These are phyloP conservation scores for Syncephalastrum contaminatum DNA, from an alignment of 371 early-diverging fungal species.

Conservation along the genomic window DNA sequence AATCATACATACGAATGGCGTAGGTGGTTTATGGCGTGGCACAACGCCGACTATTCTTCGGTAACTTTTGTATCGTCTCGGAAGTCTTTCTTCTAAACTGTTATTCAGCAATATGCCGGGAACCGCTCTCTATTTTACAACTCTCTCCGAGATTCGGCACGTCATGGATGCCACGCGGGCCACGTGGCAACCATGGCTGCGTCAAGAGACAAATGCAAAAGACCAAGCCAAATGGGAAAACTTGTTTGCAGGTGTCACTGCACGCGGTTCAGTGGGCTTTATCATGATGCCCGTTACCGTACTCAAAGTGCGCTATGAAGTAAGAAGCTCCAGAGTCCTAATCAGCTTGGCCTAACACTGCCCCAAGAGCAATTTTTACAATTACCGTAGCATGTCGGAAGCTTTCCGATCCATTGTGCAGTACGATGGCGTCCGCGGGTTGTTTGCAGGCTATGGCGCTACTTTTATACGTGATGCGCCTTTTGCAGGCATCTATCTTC, in stretches of 20 bases:
- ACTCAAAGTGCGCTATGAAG: constrained; percentile 92
- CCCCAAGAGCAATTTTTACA: constrained; percentile 77
- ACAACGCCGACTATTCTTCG: constrained; percentile 81
- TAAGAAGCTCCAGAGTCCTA: constrained; percentile 22
- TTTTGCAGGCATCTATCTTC: constrained; percentile 92
- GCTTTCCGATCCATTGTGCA: constrained; percentile 65
- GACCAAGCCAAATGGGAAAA: constrained; percentile 58
- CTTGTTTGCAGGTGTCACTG: constrained; percentile 74
- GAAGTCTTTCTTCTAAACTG: background rate
- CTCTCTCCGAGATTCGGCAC: constrained; percentile 53
- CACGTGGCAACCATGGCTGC: constrained; percentile 14
- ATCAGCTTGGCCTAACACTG: background rate
- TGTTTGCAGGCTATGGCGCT: constrained; percentile 90
- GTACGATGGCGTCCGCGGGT: constrained; percentile 62
- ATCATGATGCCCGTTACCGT: constrained; percentile 95
- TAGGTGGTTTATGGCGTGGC: constrained; percentile 90
- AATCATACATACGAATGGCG: constrained; percentile 61
- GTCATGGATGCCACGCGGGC: constrained; percentile 40
- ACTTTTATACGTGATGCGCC: constrained; percentile 95
- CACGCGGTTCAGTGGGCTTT: constrained; percentile 86
- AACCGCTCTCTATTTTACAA: constrained; percentile 76
- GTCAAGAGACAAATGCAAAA: constrained; percentile 5
- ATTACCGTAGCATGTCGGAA: constrained; percentile 64
- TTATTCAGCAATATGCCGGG: constrained; percentile 79
- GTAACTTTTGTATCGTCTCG: constrained; percentile 32